Base-by-base conservation (phyloP, 1,284 basidiomycete species). In the Inonotus hispidus region DNA sequence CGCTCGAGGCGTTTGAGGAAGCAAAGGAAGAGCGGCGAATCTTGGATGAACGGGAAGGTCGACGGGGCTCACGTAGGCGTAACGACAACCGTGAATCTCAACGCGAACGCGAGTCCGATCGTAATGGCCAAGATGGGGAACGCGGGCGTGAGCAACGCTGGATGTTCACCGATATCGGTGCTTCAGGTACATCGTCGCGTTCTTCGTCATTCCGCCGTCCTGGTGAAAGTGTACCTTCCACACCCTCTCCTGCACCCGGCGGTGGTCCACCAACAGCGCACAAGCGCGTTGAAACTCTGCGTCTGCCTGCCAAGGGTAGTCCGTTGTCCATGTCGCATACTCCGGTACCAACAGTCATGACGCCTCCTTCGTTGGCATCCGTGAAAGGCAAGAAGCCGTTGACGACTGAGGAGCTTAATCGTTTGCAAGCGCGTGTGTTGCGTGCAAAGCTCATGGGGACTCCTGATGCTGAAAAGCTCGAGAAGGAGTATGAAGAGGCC, bases 371-470 rank as follows among this genome's bases (percentile, higher is more conserved):
- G 2, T 68, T 72, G 10, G 68, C 72, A 14, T 68, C 73, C 19
- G 72, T 72, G 43, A 64, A 70, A 19, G 77, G 84, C 5, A 78
- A 56, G 39, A 53, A 52, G 16, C 45, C 79, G 1, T 68, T 90
- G 61, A 88, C 87, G 0, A 85, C 87, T 5, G 87, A 88, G 32
- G 90, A 90, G 38, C 79, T 99, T 46, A 99, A 99, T 74, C 90
- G 88, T 69, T 76, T 99, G 1, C 95, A 98, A 73, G 97, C 96
- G 6, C 90, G 90, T 66, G 94, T 97, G 1, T 75, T 99, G 16
- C 87, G 93, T 19, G 95, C 96, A 8, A 96, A 92, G 72, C 79
- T 99, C 27, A 90, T 90, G 81, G 82, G 80, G 21, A 78, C 84
- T 14, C 80, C 90, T 0, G 82, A 93, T 68, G 90, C 91, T 4